These are phyloP conservation scores for Yamadazyma tumulicola DNA, from an alignment of 805 yeast species.

Conservation along the genomic window DNA sequence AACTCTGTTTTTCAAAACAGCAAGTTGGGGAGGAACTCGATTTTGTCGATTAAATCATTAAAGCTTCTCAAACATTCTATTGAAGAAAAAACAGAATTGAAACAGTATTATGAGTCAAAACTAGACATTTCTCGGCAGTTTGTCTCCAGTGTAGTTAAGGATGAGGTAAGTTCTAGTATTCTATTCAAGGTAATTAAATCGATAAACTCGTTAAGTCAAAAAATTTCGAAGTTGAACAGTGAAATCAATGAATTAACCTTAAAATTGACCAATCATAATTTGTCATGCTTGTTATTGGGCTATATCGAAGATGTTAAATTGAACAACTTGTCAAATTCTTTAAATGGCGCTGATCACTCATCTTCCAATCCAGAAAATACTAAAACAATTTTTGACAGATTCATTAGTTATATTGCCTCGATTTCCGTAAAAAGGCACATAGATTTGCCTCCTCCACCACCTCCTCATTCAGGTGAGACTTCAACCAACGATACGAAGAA, in stretches of 20 bases:
- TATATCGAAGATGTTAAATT: slow-evolving; percentile 42
- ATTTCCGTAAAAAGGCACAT: slow-evolving; percentile 43
- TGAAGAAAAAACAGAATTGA: slow-evolving; percentile 27
- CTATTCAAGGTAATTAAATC: slow-evolving; percentile 31
- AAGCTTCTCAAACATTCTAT: slow-evolving; percentile 25
- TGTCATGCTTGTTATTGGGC: slow-evolving; percentile 45
- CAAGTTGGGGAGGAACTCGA: slow-evolving; percentile 31
- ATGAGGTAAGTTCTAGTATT: slow-evolving; percentile 25
- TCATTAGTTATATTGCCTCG: slow-evolving; percentile 46
- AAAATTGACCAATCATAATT: slow-evolving; percentile 38
- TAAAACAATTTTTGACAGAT: slow-evolving; percentile 31
- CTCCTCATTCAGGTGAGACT: slow-evolving; percentile 1
- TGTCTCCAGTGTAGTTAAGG: slow-evolving; percentile 21
- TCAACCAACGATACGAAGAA: not conserved
- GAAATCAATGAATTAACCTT: slow-evolving; percentile 27
- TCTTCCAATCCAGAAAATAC: slow-evolving; percentile 1
- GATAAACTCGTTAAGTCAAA: slow-evolving; percentile 28
- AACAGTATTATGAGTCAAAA: slow-evolving; percentile 28
- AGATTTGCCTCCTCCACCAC: slow-evolving; percentile 33
- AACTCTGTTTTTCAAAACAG: slow-evolving; percentile 40
- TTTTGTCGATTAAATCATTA: slow-evolving; percentile 27
- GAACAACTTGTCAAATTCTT: slow-evolving; percentile 9
- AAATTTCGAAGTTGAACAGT: slow-evolving; percentile 20
- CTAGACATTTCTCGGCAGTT: slow-evolving; percentile 32
- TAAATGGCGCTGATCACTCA: not conserved